Evolutionary conservation across 1,284 basidiomycete species (phyloP).

Genomic region (Pyrrhoderma noxium): DNA sequence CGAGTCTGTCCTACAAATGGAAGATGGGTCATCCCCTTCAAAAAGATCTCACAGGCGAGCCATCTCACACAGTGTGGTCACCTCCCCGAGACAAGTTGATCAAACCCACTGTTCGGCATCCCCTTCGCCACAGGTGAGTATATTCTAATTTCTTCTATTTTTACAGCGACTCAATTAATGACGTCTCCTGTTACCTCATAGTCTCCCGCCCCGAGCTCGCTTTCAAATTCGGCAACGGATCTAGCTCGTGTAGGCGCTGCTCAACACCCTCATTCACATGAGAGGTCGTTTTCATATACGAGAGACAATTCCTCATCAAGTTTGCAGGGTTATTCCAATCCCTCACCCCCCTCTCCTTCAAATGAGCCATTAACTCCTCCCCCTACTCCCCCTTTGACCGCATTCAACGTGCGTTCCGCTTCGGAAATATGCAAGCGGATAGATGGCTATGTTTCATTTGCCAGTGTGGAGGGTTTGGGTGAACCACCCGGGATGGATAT

Average conservation of each 20-base stretch:
- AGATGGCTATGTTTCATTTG: conserved; percentile 61
- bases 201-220: conserved; percentile 13
- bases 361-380: conserved; percentile 23
- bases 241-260: conserved; percentile 6
- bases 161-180: not conserved
- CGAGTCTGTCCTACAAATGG: conserved; percentile 41
- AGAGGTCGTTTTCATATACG: conserved; percentile 21
- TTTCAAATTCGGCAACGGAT: conserved; percentile 17
- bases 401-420: conserved; percentile 58
- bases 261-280: not conserved
- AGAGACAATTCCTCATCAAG: not conserved
- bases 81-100: conserved; percentile 7
- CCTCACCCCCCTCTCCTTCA: conserved; percentile 25
- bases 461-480: conserved; percentile 62
- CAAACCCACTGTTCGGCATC: conserved; percentile 1
- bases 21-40: conserved; percentile 22
- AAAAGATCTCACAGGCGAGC: conserved; percentile 13
- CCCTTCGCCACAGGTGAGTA: conserved; percentile 25
- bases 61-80: conserved; percentile 14
- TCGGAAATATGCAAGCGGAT: conserved; percentile 47
- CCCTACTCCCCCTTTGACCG: conserved; percentile 27
- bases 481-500: conserved; percentile 41
- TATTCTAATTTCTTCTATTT: not conserved
- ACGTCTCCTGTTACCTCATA: not conserved
- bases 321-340: too few relatives aligned